Evolutionary conservation across 768 basidiomycete genomes (phyloP).

Genomic region (Boletellus ananiceps): DNA sequence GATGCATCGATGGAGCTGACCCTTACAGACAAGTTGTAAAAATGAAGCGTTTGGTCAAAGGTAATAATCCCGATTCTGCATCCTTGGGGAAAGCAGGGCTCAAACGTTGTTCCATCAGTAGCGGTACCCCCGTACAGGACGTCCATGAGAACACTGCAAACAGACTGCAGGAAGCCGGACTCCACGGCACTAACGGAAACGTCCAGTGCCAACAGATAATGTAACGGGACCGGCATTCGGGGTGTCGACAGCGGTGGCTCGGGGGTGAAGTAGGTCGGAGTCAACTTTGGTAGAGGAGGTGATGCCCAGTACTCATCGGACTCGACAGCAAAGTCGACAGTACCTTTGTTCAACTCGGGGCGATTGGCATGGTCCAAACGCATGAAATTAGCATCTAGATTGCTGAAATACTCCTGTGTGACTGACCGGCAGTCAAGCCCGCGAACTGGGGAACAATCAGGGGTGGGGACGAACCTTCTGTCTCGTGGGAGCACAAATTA

Average conservation of each 20-base stretch:
- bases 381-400: constrained; percentile 71
- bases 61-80: constrained; percentile 76
- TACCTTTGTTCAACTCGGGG: constrained; percentile 86
- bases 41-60: constrained; percentile 76
- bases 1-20: constrained; percentile 4
- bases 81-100: constrained; percentile 48
- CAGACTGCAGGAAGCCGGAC: constrained; percentile 64
- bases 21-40: constrained; percentile 84
- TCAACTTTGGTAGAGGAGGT: constrained; percentile 52
- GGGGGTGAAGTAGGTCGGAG: constrained; percentile 49
- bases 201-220: constrained; percentile 85
- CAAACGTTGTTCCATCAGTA: constrained; percentile 38
- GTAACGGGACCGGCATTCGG: constrained; percentile 59
- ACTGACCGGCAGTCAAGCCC: constrained; percentile 43
- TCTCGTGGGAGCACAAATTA: constrained; percentile 82
- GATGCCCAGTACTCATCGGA: constrained; percentile 79
- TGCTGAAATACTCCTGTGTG: constrained; percentile 74
- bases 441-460: constrained; percentile 4
- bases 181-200: constrained; percentile 64
- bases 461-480: constrained; percentile 59
- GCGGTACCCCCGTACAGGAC: constrained; percentile 57
- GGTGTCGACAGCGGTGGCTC: constrained; percentile 43
- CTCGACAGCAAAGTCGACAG: constrained; percentile 83
- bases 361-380: constrained; percentile 77
- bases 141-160: constrained; percentile 58